These are phyloP conservation scores for Aphanomyces invadans DNA, from an alignment of 352 stramenopile genomes.

Conservation along the genomic window DNA sequence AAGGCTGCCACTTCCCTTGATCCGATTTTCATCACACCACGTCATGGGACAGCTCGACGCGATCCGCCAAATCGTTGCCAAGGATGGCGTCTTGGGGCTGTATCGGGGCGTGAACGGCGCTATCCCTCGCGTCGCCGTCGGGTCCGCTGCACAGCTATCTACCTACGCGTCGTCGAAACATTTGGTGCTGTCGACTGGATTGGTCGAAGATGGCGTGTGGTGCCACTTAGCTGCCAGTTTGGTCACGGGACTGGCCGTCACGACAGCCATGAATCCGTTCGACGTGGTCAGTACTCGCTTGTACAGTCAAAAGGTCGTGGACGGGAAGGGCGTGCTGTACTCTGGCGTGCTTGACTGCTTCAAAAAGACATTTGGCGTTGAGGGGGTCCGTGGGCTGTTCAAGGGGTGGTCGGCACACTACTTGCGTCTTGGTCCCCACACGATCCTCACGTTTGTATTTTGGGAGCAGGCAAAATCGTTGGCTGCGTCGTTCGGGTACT, in stretches of 20 bases:
- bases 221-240: conserved; percentile 77
- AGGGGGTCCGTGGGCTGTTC: conserved; percentile 76
- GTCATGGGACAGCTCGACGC: conserved; percentile 47
- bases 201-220: conserved; percentile 56
- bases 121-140: conserved; percentile 72
- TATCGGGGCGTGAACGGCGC: conserved; percentile 68
- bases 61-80: conserved; percentile 63
- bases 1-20: too few relatives aligned
- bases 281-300: conserved; percentile 81
- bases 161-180: conserved; percentile 80
- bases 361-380: conserved; percentile 63
- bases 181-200: conserved; percentile 61
- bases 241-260: conserved; percentile 69
- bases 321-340: conserved; percentile 80
- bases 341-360: conserved; percentile 67
- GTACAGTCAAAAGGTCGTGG: conserved; percentile 83
- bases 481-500: conserved; percentile 55
- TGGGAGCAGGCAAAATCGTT: conserved; percentile 79
- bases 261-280: conserved; percentile 83
- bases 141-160: conserved; percentile 70
- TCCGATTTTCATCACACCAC: background rate
- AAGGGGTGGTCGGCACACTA: conserved; percentile 84
- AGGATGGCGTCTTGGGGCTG: conserved; percentile 57
- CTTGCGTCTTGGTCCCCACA: conserved; percentile 79
- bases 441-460: conserved; percentile 80